Base-by-base conservation (phyloP, 2,329 filamentous ascomycete genomes). In the Beauveria medogensis region DNA sequence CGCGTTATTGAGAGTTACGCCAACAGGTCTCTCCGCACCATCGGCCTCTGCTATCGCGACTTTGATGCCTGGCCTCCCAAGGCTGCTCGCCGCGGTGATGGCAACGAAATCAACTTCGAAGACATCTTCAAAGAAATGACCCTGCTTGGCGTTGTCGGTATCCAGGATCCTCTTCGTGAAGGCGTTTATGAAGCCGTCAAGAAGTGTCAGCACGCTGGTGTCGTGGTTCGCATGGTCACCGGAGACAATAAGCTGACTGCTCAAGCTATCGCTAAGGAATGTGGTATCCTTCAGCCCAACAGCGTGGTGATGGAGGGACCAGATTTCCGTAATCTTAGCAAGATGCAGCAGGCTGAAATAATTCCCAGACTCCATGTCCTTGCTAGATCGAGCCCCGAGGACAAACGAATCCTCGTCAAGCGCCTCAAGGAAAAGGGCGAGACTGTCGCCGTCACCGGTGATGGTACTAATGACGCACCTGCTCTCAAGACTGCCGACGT, bases 1-100 rank as follows among this genome's bases (percentile, higher is more conserved):
- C 76, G 80, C 24, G 78, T 91, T 53, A 95, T 96, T 66, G 84
- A 87, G 64, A 82, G 80, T 52, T 96, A 96, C 70, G 92, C 92
- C 10, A 85, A 83, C 28, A 82, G 88, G 20, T 95, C 91, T 8
- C 80, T 96, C 37, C 85, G 92, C 64, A 95, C 92, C 1, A 95
- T 96, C 66, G 90, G 87, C 48, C 82, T 96, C 64, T 80, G 91
- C 58, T 95, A 91, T 74, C 88, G 86, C 60, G 92, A 96, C 67
- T 96, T 94, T 66, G 83, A 90, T 26, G 82, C 83, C 58, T 96
- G 92, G 92, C 92, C 92, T 37, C 91, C 91, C 5, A 82, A 78
- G 63, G 80, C 82, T 53, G 82, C 81, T 18, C 83, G 77, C 54
- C 78, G 76, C 5, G 71, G 72, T n/a, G 81, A 82, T 71, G 79